phyloP scores from a whole-genome alignment of 495 filamentous ascomycete species.

The Neurospora sp. region DNA sequence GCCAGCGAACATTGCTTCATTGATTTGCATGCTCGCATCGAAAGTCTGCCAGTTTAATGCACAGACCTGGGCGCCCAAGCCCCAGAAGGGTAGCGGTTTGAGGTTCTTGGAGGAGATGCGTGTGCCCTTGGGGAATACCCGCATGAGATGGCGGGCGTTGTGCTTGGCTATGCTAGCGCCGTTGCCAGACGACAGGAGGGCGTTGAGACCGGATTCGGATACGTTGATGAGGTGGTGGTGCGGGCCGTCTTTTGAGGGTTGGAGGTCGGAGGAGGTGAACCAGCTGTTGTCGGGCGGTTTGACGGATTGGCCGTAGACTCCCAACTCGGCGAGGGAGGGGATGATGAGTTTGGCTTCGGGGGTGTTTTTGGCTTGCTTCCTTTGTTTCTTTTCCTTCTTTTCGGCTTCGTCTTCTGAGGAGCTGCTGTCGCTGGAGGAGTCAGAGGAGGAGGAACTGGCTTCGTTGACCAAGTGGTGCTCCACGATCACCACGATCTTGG shows the following conservation, averaged over 20 bases:
- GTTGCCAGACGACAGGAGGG: slow-evolving; percentile 21
- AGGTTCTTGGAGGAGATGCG: slow-evolving; percentile 46
- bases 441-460: slow-evolving; percentile 15
- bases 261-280: slow-evolving; percentile 21
- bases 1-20: slow-evolving; percentile 45
- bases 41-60: slow-evolving; percentile 52
- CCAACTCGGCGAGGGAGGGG: slow-evolving; percentile 38
- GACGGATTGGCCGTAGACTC: slow-evolving; percentile 47
- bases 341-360: slow-evolving; percentile 29
- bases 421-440: slow-evolving; percentile 11
- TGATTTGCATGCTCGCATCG: slow-evolving; percentile 42
- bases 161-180: slow-evolving; percentile 34
- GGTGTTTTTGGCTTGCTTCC: slow-evolving; percentile 27
- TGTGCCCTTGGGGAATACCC: slow-evolving; percentile 47
- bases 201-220: slow-evolving; percentile 37
- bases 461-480: slow-evolving; percentile 45
- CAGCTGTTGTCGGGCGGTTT: slow-evolving; percentile 45
- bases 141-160: slow-evolving; percentile 44
- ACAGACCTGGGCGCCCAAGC: slow-evolving; percentile 43
- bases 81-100: slow-evolving; percentile 42
- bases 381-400: slow-evolving; percentile 28
- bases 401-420: slow-evolving; percentile 27
- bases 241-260: slow-evolving; percentile 29
- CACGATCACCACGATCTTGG: slow-evolving; percentile 45
- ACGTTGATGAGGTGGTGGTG: slow-evolving; percentile 50